These are phyloP conservation scores for Arthrobotrys conoides DNA, from an alignment of 2,329 filamentous ascomycete genomes.

Conservation along the genomic window DNA sequence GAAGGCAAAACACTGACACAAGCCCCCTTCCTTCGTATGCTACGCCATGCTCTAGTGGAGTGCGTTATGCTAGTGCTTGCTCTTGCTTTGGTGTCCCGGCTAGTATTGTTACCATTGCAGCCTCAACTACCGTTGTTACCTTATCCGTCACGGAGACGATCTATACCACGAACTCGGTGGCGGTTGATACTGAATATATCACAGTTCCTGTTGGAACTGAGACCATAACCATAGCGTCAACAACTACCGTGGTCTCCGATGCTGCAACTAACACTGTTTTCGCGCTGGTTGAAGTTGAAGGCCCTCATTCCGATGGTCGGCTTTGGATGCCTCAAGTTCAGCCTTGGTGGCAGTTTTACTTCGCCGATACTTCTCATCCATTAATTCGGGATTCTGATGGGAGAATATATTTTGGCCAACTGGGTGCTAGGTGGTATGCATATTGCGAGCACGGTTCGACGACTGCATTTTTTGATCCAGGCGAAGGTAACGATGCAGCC, in stretches of 20 bases:
- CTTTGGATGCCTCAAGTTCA: neutral
- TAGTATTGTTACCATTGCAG: neutral
- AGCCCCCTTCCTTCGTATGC: slow-evolving; percentile 19
- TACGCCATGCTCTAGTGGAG: slow-evolving; percentile 13
- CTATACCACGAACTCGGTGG: slow-evolving; percentile 16
- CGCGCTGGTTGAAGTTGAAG: neutral
- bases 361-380: neutral
- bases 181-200: neutral
- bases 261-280: neutral
- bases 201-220: neutral
- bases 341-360: neutral
- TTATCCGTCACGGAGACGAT: slow-evolving; percentile 1
- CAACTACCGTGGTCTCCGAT: neutral
- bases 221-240: neutral
- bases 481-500: slow-evolving; percentile 2
- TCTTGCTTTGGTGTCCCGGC: slow-evolving; percentile 32
- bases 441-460: neutral
- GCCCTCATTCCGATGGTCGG: neutral
- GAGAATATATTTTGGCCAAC: neutral
- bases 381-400: neutral
- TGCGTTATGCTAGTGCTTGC: slow-evolving; percentile 27
- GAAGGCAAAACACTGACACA: neutral
- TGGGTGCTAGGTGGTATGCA: slow-evolving; percentile 3
- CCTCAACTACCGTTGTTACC: slow-evolving; percentile 1
- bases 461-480: neutral